Base-by-base conservation (phyloP, 139 green algal genomes). In the Deuterostichococcus epilithicus region DNA sequence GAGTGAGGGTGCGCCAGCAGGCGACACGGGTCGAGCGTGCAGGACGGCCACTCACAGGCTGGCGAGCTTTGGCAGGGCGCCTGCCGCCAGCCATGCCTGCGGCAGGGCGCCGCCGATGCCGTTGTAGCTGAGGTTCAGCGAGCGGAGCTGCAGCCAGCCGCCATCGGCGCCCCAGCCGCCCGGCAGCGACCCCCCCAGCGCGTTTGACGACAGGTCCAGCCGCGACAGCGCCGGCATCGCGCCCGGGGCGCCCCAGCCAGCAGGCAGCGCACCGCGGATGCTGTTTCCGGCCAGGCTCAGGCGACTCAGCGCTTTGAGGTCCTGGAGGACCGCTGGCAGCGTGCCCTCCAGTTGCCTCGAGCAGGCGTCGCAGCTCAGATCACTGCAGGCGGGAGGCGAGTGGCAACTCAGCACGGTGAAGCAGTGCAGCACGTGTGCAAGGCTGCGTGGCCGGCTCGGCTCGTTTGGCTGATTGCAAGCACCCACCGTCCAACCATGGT, bases 31-130 rank as follows among this genome's bases (percentile, higher is more conserved):
- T n/a, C n/a, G n/a, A n/a, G n/a, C n/a, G n/a, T n/a, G n/a, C n/a
- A n/a, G n/a, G n/a, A n/a, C n/a, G n/a, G n/a, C n/a, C n/a, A n/a
- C 30, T 69, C 63, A 69, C 63, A 69, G 23, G 63, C 63, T 69
- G 28, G 25, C 25, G 5, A 69, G 32, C 5, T 13, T 69, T 26
- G 30, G 4, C 28, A 38, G 23, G 63, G n/a, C 30, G 28, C 25
- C 63, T 23, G 52, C 13, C 10, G 3, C 13, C 10, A 63, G 52
- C 63, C 63, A 69, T 15, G n/a, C 23, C 30, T 10, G 10, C n/a
- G 63, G 63, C n/a, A 69, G 3, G 30, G 3, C 15, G 28, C 63
- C 63, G 63, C 28, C 37, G 63, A 69, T 35, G 63, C 63, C 30
- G 28, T 69, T 69, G 63, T 69, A 38, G 63, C 63, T 69, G 63